Evolutionary conservation across 2,329 filamentous ascomycete genomes (phyloP).

Genomic region (Epicoccum nigrum): DNA sequence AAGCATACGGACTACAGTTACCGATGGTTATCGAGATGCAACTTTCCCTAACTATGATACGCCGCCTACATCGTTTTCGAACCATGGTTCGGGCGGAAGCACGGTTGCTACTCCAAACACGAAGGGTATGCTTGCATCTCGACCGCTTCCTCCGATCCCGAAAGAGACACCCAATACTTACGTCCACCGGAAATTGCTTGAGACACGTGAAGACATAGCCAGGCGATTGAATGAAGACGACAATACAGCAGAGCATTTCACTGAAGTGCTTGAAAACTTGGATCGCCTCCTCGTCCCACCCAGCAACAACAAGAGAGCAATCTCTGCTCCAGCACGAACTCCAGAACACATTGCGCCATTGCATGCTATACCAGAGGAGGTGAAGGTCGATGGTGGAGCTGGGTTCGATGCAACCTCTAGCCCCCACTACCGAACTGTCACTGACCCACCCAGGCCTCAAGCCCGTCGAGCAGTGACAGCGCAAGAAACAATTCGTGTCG

Average conservation of each 20-base stretch:
- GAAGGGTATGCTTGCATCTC: conserved; percentile 42
- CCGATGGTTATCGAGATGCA: conserved; percentile 25
- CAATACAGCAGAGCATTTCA: conserved; percentile 58
- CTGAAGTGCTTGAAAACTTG: conserved; percentile 65
- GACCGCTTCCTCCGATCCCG: conserved; percentile 55
- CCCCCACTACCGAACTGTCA: conserved; percentile 49
- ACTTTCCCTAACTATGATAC: conserved; percentile 56
- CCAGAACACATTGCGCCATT: conserved; percentile 45
- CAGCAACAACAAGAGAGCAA: conserved; percentile 48
- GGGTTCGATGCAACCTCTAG: conserved; percentile 34
- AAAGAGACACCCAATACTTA: conserved; percentile 58
- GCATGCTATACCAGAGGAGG: conserved; percentile 61
- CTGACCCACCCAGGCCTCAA: conserved; percentile 48
- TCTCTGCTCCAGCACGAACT: conserved; percentile 53
- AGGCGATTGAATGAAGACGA: conserved; percentile 56
- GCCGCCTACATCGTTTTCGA: conserved; percentile 58
- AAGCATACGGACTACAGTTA: conserved; percentile 53
- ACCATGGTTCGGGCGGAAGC: conserved; percentile 44
- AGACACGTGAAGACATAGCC: conserved; percentile 64
- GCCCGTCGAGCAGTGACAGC: conserved; percentile 35
- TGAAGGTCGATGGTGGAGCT: conserved; percentile 45
- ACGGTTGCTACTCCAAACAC: conserved; percentile 34
- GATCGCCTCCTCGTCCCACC: conserved; percentile 62
- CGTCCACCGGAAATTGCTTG: conserved; percentile 61
- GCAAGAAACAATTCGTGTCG: conserved; percentile 61